Base-by-base conservation (phyloP, 2,329 filamentous ascomycete species). In the Cyphellophora attinorum region DNA sequence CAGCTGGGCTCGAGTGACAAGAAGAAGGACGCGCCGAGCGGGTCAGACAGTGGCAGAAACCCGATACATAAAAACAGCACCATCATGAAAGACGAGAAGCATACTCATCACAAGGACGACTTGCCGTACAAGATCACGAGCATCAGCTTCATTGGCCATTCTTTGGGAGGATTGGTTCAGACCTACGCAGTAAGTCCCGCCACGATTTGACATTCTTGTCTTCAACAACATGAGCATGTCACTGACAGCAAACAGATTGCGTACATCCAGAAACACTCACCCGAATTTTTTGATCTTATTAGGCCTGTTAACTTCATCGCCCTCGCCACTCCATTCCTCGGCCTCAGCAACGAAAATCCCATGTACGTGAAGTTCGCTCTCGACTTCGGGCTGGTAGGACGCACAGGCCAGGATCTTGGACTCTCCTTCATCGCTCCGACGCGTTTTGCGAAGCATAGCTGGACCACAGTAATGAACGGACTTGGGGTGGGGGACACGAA, bases 311-410 rank as follows among this genome's bases (percentile, higher is more conserved):
- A 93, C 65, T 95, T 96, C 59, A 84, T 82, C 2, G 93, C 88
- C 1, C 94, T 96, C 59, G 89, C 84, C 4, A 79, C 82, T 27
- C 89, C 83, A 14, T 83, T 88, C 58, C 69, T 88, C 5, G 83
- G 83, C 10, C 79, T 82, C 2, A 96, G 89, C 58, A 95, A 98
- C 55, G 91, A 98, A 55, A 98, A 98, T 49, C 91, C 91, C 0
- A 70, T 96, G 37, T 98, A 98, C 55, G 84, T 98, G 58, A 93
- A 88, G 51, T 96, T 98, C 57, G 91, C 91, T 0, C 67, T 98
- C 3, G 91, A 98, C 55, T 93, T 96, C 61, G 91, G 91, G 0
- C 70, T 98, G 1, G 89, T 98, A 11, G 91, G 91, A n/a, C 75
- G 89, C 35, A 95, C 91, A 3, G 91, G 91, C 5, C 85, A 96